These are phyloP conservation scores for Sungouiella thailandica DNA, from an alignment of 805 yeast species.

Conservation along the genomic window DNA sequence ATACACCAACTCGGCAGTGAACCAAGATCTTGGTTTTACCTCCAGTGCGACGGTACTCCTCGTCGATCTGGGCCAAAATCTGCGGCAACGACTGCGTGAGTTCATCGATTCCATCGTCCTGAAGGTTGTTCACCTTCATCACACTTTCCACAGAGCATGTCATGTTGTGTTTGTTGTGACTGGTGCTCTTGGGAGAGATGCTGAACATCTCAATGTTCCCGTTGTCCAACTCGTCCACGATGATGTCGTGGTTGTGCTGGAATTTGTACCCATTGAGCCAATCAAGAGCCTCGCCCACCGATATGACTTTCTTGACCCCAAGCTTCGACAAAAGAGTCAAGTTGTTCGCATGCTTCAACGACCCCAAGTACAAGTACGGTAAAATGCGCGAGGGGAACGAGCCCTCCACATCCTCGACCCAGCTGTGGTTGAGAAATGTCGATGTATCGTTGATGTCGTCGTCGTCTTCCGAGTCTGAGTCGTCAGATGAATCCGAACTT, in stretches of 20 bases:
- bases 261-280: constrained; percentile 50
- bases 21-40: constrained; percentile 44
- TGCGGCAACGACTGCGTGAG: constrained; percentile 56
- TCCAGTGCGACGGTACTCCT: constrained; percentile 6
- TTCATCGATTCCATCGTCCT: constrained; percentile 89
- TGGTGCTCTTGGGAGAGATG: constrained; percentile 18
- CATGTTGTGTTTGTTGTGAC: constrained; percentile 2
- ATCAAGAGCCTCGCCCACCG: constrained; percentile 76
- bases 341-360: constrained; percentile 74
- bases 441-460: constrained; percentile 3
- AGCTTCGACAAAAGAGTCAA: constrained; percentile 56
- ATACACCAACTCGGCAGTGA: constrained; percentile 95
- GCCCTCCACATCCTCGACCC: constrained; percentile 49
- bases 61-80: constrained; percentile 64
- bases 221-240: constrained; percentile 18
- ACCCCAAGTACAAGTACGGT: constrained; percentile 82
- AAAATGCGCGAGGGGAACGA: constrained; percentile 79
- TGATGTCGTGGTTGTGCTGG: constrained; percentile 19
- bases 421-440: constrained; percentile 12
- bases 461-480: constrained; percentile 13
- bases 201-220: constrained; percentile 30
- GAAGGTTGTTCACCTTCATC: constrained; percentile 65
- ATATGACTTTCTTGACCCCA: constrained; percentile 69
- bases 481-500: constrained; percentile 12
- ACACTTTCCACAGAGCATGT: constrained; percentile 37